Evolutionary conservation across 2,329 filamentous ascomycete species (phyloP), one percentile per base, ranked within the genome.

Genomic region (Verticillium longisporum): DNA sequence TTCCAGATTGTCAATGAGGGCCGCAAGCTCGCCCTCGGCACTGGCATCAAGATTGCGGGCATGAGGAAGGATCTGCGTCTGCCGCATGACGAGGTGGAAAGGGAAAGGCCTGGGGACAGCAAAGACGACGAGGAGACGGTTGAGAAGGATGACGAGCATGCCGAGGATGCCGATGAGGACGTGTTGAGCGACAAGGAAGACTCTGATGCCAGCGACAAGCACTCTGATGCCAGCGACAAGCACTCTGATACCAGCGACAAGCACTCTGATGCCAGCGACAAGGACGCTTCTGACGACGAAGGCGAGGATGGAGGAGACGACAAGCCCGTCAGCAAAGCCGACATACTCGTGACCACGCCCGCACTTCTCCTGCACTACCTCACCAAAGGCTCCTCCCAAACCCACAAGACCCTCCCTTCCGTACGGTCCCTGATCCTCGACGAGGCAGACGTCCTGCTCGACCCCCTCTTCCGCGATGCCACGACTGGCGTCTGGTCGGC

Each of bases 391-490:
- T 78, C 81, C 10, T 76, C 77, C 60, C 70, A 77, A 67, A 71
- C 75, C 64, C 59, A 79, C 69, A 75, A 78, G 36, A 76, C 80
- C 5, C 74, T 96, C 5, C 85, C 90, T 0, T 83, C 84, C 1
- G 88, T 97, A 4, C 82, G 83, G 55, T 87, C 87, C 58, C 78
- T 99, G 18, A 83, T 98, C 38, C 80, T 99, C 2, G 95, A 99
- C 70, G 95, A 99, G 79, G 95, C 92, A 1, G 95, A 99, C 73
- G 92, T 98, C 14, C 87, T 99, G 6, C 84, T 99, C 11, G 93
- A 98, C 68, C 88, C 90, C 15, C 80, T 97, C 5, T 99, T 99
- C 78, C 85, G 90, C 61, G 89, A 95, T 26, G 92, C 97, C 73
- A 97, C 92, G 0, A 79, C 96, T 41, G 83, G 84, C 4, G 88